Base-by-base conservation (phyloP, 768 basidiomycete species). In the Mycena alexandri region DNA sequence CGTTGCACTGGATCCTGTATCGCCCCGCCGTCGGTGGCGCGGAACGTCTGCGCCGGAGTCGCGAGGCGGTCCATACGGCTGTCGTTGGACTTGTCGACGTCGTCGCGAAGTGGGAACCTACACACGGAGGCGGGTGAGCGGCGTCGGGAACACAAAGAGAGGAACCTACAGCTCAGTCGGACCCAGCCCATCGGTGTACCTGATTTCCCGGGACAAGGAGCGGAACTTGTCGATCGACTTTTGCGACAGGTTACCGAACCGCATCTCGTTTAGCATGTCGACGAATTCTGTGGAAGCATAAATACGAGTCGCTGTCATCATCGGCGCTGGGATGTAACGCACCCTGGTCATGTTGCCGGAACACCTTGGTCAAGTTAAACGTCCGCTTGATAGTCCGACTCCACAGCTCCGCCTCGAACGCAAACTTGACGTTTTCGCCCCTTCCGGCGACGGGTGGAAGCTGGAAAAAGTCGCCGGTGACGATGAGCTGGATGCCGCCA, bases 401-500 rank as follows among this genome's bases (percentile, higher is more conserved):
- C 98, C 98, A 98, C 60, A 80, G 77, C 19, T 86, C 79, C 0
- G 95, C 96, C 74, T 99, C 96, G 74, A 99, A 99, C 1, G 94
- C 95, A 73, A 98, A 99, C 74, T 90, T 94, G 47, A 93, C 87
- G 58, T 79, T 36, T 36, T 69, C 0, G 76, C 76, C n/a, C 75
- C 74, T 83, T 76, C 90, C 96, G 9, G 83, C 83, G 0, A 99
- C 96, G 2, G 98, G 98, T 0, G 98, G 98, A 6, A 99, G 87
- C 77, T 99, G 97, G 82, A 99, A 98, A 81, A 99, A 99, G 76
- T 99, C 98, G 10, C 98, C 98, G 2, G 96, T 97, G 24, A 98
- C 90, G 66, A 99, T 84, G 44, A 98, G 80, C 93, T 99, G 97
- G 29, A 99, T 96, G 2, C 95, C 98, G 42, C 98, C 98, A 67